Evolutionary conservation across 768 basidiomycete genomes (phyloP).

Genomic region (Porphyrellus cyaneotinctus): DNA sequence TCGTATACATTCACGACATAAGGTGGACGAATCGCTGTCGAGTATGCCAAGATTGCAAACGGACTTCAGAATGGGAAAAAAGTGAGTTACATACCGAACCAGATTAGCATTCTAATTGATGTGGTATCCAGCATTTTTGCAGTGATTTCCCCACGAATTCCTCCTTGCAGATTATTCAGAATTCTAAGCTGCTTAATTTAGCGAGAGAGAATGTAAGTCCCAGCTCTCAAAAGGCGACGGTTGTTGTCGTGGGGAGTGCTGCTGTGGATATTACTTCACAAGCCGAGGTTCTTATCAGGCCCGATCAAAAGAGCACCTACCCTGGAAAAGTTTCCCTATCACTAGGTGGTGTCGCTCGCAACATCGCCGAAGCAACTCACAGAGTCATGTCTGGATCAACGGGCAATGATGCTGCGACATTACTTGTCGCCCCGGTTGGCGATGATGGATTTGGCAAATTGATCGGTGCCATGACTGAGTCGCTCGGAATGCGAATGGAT

Average conservation of each 20-base stretch:
- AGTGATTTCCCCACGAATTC: not conserved
- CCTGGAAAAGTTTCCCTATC: slow-evolving; percentile 73
- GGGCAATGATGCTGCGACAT: slow-evolving; percentile 30
- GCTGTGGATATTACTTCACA: slow-evolving; percentile 84
- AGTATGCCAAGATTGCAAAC: slow-evolving; percentile 56
- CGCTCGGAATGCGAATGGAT: slow-evolving; percentile 76
- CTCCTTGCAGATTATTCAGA: not conserved
- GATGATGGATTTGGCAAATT: slow-evolving; percentile 72
- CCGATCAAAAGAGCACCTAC: slow-evolving; percentile 63
- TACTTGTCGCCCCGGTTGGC: slow-evolving; percentile 76
- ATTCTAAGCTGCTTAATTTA: not conserved
- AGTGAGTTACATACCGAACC: slow-evolving; percentile 11
- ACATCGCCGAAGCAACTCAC: slow-evolving; percentile 88
- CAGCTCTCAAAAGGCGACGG: slow-evolving; percentile 34
- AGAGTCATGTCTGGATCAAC: slow-evolving; percentile 44
- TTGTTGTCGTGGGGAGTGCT: slow-evolving; percentile 80
- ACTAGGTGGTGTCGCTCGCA: slow-evolving; percentile 90
- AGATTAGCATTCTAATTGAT: not conserved
- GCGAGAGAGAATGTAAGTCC: not conserved
- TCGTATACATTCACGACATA: not conserved
- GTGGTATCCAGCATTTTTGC: slow-evolving; percentile 12
- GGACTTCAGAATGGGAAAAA: slow-evolving; percentile 14
- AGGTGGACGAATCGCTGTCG: slow-evolving; percentile 78
- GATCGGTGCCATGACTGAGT: slow-evolving; percentile 51
- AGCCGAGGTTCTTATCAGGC: slow-evolving; percentile 30